phyloP scores from a whole-genome alignment of 2,329 filamentous ascomycete species.

The Corinectria fuckeliana region DNA sequence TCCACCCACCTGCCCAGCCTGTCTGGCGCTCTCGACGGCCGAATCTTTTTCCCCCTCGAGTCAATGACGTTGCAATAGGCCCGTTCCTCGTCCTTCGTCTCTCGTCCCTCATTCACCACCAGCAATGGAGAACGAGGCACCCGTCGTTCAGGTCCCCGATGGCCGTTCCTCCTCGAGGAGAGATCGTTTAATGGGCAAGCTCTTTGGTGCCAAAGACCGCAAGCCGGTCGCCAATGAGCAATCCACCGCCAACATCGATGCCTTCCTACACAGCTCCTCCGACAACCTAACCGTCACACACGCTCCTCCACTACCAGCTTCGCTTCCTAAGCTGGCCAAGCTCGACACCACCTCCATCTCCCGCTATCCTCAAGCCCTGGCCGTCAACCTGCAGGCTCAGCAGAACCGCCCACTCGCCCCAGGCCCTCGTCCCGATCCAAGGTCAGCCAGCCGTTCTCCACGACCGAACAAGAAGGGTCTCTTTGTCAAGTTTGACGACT shows the following conservation, averaged over 20 bases:
- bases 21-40: conserved; percentile 27
- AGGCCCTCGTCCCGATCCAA: conserved; percentile 46
- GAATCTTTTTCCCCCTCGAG: conserved; percentile 23
- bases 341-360: conserved; percentile 63
- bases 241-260: conserved; percentile 58
- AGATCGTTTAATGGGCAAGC: conserved; percentile 68
- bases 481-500: conserved; percentile 75
- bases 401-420: conserved; percentile 51
- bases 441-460: conserved; percentile 53
- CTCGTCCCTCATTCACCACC: conserved; percentile 19
- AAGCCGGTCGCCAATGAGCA: conserved; percentile 44
- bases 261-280: conserved; percentile 63
- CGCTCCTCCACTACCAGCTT: conserved; percentile 51
- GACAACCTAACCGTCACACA: conserved; percentile 63
- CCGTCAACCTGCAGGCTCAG: conserved; percentile 52
- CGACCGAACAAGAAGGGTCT: conserved; percentile 68
- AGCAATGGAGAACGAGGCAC: conserved; percentile 55
- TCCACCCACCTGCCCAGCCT: conserved; percentile 19
- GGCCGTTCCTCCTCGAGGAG: conserved; percentile 52
- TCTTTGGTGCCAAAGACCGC: conserved; percentile 58
- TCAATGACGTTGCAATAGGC: conserved; percentile 41
- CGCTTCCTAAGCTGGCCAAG: conserved; percentile 57
- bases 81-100: conserved; percentile 17
- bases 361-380: conserved; percentile 61
- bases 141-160: conserved; percentile 46